Evolutionary conservation across 2,329 filamentous ascomycete genomes (phyloP), one percentile per base, ranked within the genome.

Genomic region (Hypoxylon sp.): DNA sequence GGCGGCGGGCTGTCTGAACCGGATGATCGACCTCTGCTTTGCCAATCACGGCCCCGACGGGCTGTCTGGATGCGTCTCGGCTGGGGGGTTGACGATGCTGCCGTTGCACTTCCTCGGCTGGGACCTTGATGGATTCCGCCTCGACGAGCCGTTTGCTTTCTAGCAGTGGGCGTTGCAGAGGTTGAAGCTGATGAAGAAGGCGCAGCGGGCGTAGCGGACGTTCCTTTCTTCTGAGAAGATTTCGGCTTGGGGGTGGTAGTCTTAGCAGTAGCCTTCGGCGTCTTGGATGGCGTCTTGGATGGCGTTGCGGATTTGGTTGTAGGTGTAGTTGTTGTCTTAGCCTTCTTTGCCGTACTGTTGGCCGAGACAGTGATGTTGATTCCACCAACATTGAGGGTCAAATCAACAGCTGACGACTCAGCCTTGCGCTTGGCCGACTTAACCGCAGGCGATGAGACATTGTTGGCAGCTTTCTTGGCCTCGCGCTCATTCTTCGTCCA

Each of bases 401-500:
- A 21, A 64, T 75, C 74, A 41, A 75, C 65, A 41, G 56, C 66
- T 11, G 68, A 67, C n/a, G 70, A 36, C 43, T 76, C 74, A 7
- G 75, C 80, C 63, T 76, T 77, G 23, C 75, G 75, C 70, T 81
- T 82, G 19, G 70, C 63, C 7, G 72, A 68, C 43, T 73, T 66
- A 58, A 62, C 23, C 5, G 56, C 34, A 25, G 53, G 45, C 11
- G 56, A 19, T 7, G 57, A 13, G 17, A 64, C 32, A 11, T n/a
- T 67, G 50, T 76, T 76, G n/a, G 70, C 17, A 19, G 72, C 73
- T 53, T 81, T 82, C 75, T 83, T 87, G 0, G 82, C 80, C 68
- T 85, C 85, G 14, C 82, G 78, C 32, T 86, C 82, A 23, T 81
- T 82, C 67, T 82, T 83, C 1, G 79, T 79, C 82, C 86, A 90